Evolutionary conservation across 805 yeast genomes (phyloP).

Genomic region (Candida nitratophila): DNA sequence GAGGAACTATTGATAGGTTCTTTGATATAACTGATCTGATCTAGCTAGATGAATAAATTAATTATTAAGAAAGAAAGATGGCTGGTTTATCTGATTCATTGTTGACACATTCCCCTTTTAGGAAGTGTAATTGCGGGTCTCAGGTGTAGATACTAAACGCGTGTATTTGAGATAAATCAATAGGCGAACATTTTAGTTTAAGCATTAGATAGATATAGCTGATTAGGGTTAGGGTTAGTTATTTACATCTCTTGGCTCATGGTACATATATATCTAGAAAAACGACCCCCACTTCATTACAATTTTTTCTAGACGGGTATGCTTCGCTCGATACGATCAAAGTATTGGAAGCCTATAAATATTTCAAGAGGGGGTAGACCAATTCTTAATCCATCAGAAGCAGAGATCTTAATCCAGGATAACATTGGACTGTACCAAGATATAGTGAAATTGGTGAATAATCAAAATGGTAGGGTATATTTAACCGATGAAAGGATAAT

Average conservation of each 20-base stretch:
- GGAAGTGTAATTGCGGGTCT: neutral
- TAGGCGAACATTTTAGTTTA: too few species aligned
- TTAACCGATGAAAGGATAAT: conserved; percentile 68
- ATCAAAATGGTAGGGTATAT: conserved; percentile 73
- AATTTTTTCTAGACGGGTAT: too few species aligned
- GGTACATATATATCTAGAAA: too few species aligned
- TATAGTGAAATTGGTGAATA: conserved; percentile 49
- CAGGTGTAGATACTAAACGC: neutral
- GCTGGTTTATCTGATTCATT: neutral
- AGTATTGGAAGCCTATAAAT: conserved; percentile 15
- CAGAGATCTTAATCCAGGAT: conserved; percentile 44
- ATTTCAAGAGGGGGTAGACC: conserved; percentile 28
- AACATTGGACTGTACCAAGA: conserved; percentile 77
- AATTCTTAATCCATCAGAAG: conserved; percentile 28
- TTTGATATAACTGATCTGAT: too few species aligned
- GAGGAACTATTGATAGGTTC: neutral
- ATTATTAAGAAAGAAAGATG: neutral
- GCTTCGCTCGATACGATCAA: conserved; percentile 2
- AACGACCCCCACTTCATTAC: too few species aligned
- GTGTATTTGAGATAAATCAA: too few species aligned
- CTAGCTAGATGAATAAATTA: neutral
- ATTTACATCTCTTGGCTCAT: too few species aligned
- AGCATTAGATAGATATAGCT: too few species aligned
- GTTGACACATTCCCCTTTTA: neutral
- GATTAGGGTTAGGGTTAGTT: too few species aligned